A percentile compares a stretch with the other conserved stretches of the same genome.
phyloP scores from a whole-genome alignment of 1,139 yeast genomes.

The Sugiyamaella xylanicola region DNA sequence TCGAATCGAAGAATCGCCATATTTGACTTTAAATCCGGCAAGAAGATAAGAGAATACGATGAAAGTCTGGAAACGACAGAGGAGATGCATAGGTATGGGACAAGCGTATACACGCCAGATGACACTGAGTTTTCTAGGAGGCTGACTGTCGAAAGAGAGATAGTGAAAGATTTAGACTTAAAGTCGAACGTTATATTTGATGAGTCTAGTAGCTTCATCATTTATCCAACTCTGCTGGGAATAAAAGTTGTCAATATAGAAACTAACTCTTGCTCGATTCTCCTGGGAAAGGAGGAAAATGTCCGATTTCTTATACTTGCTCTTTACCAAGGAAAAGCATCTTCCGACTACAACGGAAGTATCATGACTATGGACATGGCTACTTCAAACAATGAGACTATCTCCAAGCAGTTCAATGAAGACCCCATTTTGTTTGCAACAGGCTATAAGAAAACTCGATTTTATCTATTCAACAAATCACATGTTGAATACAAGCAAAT shows the following conservation, averaged over 20 bases:
- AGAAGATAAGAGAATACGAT: constrained; percentile 42
- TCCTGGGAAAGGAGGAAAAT: constrained; percentile 45
- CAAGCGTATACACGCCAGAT: constrained; percentile 33
- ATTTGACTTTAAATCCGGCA: constrained; percentile 45
- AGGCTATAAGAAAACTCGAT: constrained; percentile 39
- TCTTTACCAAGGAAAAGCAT: constrained; percentile 39
- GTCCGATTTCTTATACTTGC: constrained; percentile 38
- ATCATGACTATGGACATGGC: constrained; percentile 44
- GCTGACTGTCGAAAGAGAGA: constrained; percentile 38
- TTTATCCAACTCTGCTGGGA: constrained; percentile 45
- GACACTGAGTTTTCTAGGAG: constrained; percentile 40
- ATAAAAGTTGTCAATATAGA: constrained; percentile 44
- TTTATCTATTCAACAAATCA: constrained; percentile 43
- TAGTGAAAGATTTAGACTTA: constrained; percentile 28
- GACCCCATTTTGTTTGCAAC: constrained; percentile 46
- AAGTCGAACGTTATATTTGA: constrained; percentile 41
- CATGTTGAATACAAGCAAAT: constrained; percentile 27
- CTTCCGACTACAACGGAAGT: constrained; percentile 30
- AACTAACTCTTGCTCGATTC: constrained; percentile 38
- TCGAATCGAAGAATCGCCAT: constrained; percentile 45
- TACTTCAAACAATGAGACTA: constrained; percentile 45
- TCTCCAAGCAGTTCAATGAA: constrained; percentile 41
- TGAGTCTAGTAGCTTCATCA: constrained; percentile 42
- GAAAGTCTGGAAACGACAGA: constrained; percentile 38
- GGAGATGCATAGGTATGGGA: constrained; percentile 38